A percentile compares a stretch with the other conserved stretches of the same genome.
Evolutionary conservation across 352 stramenopile species (phyloP).

Genomic region (Phytophthora sansomeana): DNA sequence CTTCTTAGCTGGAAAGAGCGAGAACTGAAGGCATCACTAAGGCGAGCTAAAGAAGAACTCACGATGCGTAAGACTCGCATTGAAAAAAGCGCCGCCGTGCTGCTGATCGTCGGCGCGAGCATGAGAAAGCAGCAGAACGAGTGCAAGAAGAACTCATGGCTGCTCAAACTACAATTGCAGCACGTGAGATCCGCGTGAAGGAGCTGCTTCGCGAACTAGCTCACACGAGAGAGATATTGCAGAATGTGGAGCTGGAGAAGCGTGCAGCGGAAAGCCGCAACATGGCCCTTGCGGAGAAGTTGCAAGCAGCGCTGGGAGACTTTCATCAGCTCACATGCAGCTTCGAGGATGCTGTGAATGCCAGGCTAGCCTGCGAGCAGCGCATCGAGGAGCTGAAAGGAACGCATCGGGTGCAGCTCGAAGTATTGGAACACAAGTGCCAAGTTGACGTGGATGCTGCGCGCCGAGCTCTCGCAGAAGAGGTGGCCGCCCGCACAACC

Average conservation of each 20-base stretch:
- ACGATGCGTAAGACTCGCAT: slow-evolving; percentile 75
- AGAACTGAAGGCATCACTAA: slow-evolving; percentile 76
- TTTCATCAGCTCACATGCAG: slow-evolving; percentile 74
- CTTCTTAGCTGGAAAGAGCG: slow-evolving; percentile 74
- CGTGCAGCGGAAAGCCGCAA: slow-evolving; percentile 56
- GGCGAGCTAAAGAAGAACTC: slow-evolving; percentile 62
- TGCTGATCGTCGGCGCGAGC: slow-evolving; percentile 63
- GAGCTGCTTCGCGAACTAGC: slow-evolving; percentile 37
- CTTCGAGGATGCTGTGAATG: slow-evolving; percentile 62
- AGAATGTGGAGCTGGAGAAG: slow-evolving; percentile 44
- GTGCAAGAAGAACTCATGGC: slow-evolving; percentile 51
- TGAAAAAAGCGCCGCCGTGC: slow-evolving; percentile 76
- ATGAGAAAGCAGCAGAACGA: slow-evolving; percentile 55
- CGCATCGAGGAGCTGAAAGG: slow-evolving; percentile 52
- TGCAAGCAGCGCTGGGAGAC: slow-evolving; percentile 70
- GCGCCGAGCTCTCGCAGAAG: slow-evolving; percentile 45
- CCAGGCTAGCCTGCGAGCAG: slow-evolving; percentile 57
- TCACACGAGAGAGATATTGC: slow-evolving; percentile 28
- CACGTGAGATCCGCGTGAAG: slow-evolving; percentile 16
- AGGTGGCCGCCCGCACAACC: slow-evolving; percentile 44
- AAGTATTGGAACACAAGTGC: slow-evolving; percentile 70
- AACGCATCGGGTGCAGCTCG: slow-evolving; percentile 57
- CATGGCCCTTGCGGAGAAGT: slow-evolving; percentile 60
- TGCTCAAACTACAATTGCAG: slow-evolving; percentile 22
- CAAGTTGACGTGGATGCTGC: slow-evolving; percentile 59